Conservation (phyloP, 768 basidiomycete genomes). For the Russula earlei region DNA sequence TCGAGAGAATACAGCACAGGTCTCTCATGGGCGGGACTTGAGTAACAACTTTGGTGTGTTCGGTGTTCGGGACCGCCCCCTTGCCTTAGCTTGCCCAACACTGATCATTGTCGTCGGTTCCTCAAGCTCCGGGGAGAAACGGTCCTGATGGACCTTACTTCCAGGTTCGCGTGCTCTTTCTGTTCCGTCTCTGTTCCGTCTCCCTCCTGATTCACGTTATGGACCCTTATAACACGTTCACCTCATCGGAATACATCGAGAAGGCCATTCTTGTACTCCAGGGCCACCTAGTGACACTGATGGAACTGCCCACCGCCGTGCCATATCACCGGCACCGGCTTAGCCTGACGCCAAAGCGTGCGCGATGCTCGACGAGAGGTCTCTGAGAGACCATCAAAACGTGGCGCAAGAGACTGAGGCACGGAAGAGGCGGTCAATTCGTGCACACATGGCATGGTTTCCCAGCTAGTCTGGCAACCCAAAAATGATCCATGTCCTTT, state of each 20-base stretch:
- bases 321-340: constrained; percentile 68
- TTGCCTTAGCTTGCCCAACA: not conserved
- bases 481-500: not conserved
- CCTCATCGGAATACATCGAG: constrained; percentile 9
- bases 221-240: not conserved
- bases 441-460: constrained; percentile 8
- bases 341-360: constrained; percentile 44
- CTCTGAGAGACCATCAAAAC: constrained; percentile 32
- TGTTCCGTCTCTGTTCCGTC: too few relatives aligned
- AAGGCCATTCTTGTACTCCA: constrained; percentile 30
- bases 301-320: constrained; percentile 57
- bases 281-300: constrained; percentile 61
- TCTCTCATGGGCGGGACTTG: constrained; percentile 83
- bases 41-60: constrained; percentile 81
- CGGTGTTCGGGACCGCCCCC: too few relatives aligned
- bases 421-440: constrained; percentile 14
- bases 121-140: constrained; percentile 62
- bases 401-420: constrained; percentile 28
- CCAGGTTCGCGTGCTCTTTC: constrained; percentile 49
- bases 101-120: not conserved
- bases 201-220: not conserved
- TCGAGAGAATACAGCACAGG: constrained; percentile 70
- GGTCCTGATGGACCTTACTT: constrained; percentile 81
- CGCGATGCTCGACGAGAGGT: constrained; percentile 39
- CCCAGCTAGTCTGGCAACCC: not conserved